These are phyloP conservation scores for Gaultheria prostrata DNA, from an alignment of 148 eudicot species.

Conservation along the genomic window DNA sequence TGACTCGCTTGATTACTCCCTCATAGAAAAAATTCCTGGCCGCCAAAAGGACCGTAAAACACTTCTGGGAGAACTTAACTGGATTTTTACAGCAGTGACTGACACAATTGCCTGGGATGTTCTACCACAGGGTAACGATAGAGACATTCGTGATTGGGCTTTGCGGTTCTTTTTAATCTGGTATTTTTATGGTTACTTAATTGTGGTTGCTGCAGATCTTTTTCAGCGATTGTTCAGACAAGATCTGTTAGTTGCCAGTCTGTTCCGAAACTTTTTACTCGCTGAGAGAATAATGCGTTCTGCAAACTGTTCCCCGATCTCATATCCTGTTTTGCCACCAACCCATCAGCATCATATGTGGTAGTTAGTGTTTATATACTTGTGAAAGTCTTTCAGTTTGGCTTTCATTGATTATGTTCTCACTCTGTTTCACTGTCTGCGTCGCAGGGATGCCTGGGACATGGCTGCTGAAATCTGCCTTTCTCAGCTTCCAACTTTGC, in stretches of 20 bases:
- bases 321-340: slow-evolving; percentile 86
- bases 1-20: slow-evolving; percentile 69
- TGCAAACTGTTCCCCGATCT: slow-evolving; percentile 93
- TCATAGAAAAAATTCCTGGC: slow-evolving; percentile 91
- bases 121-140: slow-evolving; percentile 78
- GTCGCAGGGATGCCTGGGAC: slow-evolving; percentile 94
- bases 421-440: slow-evolving; percentile 21
- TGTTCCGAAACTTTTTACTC: slow-evolving; percentile 87
- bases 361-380: slow-evolving; percentile 32
- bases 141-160: background rate
- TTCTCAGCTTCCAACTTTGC: slow-evolving; percentile 79
- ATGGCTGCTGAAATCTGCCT: slow-evolving; percentile 99
- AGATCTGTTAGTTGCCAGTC: slow-evolving; percentile 95
- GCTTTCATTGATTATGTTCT: slow-evolving; percentile 17
- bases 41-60: slow-evolving; percentile 95
- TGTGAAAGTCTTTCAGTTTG: background rate
- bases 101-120: slow-evolving; percentile 99
- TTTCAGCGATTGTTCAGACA: slow-evolving; percentile 95
- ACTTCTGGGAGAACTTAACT: slow-evolving; percentile 94
- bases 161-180: slow-evolving; percentile 8
- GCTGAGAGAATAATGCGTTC: slow-evolving; percentile 99
- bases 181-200: background rate
- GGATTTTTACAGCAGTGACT: slow-evolving; percentile 96
- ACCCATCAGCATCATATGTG: slow-evolving; percentile 99
- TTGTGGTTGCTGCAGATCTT: slow-evolving; percentile 53